Evolutionary conservation across 257 asterid species (phyloP).

Genomic region (Misopates orontium): DNA sequence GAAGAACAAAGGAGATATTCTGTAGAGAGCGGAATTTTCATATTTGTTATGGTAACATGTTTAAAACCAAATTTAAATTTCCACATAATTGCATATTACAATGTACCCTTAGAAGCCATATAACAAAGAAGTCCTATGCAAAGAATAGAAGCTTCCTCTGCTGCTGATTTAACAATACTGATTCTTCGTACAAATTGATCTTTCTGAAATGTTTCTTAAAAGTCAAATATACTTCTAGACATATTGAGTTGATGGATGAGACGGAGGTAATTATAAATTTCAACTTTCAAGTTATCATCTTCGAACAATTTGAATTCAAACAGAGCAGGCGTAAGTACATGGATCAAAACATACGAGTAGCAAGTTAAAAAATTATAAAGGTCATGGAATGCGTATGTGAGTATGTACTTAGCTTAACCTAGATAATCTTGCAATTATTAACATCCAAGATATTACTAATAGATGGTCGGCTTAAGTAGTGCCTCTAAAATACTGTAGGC

Average conservation of each 20-base stretch:
- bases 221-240: neutral
- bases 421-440: neutral
- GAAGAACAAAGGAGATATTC: constrained; percentile 3
- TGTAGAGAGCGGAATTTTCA: constrained; percentile 4
- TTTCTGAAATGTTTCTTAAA: neutral
- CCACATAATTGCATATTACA: neutral
- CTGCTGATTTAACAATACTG: constrained; percentile 1
- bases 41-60: neutral
- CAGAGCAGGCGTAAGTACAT: neutral
- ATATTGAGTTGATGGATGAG: neutral
- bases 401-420: neutral
- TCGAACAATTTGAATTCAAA: neutral
- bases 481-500: constrained; percentile 14
- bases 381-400: neutral
- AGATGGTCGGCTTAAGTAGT: neutral
- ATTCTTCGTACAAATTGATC: constrained; percentile 4
- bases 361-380: neutral
- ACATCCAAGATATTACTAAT: neutral
- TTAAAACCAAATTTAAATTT: constrained; percentile 4
- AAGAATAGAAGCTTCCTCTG: constrained; percentile 15
- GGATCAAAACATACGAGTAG: neutral
- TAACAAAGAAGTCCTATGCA: neutral
- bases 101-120: constrained; percentile 3
- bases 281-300: neutral
- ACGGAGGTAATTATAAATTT: neutral